These are phyloP conservation scores for Pharnaceum exiguum DNA, from an alignment of 148 eudicot genomes.

Conservation along the genomic window DNA sequence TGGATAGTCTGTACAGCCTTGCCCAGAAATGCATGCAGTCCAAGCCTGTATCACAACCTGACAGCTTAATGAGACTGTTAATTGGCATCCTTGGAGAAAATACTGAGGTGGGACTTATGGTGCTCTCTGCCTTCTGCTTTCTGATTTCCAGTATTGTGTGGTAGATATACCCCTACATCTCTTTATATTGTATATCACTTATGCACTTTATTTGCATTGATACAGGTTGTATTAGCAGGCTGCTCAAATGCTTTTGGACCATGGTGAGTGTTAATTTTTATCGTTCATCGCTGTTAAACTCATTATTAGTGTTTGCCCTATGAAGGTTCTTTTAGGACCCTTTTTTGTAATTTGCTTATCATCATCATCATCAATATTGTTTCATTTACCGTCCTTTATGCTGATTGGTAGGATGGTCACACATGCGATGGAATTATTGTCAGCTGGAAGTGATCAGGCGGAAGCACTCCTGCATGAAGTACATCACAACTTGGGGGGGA, in stretches of 20 bases:
- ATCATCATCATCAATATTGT: not conserved
- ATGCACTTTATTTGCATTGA: slow-evolving; percentile 9
- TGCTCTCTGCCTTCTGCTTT: not conserved
- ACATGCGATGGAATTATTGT: slow-evolving; percentile 89
- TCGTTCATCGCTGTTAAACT: too few relatives aligned
- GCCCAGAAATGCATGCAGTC: slow-evolving; percentile 86
- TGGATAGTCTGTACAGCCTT: slow-evolving; percentile 76
- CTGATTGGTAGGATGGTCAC: slow-evolving; percentile 73
- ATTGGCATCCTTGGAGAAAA: slow-evolving; percentile 84
- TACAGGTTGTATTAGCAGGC: slow-evolving; percentile 91
- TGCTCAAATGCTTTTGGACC: slow-evolving; percentile 95
- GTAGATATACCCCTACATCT: not conserved
- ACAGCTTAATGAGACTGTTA: slow-evolving; percentile 67
- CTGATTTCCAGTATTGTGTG: not conserved
- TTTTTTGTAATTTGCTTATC: not conserved
- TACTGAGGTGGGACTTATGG: slow-evolving; percentile 56
- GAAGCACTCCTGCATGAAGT: slow-evolving; percentile 71
- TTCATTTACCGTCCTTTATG: not conserved
- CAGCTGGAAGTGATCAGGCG: slow-evolving; percentile 74
- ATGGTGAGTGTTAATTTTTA: slow-evolving; percentile 46
- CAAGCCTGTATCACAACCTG: slow-evolving; percentile 54
- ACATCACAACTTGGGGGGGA: slow-evolving; percentile 66
- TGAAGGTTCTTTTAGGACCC: not conserved
- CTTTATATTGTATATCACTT: not conserved
- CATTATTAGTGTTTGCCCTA: too few relatives aligned